Evolutionary conservation across 2,329 filamentous ascomycete genomes (phyloP).

Genomic region (Capronia epimyces): DNA sequence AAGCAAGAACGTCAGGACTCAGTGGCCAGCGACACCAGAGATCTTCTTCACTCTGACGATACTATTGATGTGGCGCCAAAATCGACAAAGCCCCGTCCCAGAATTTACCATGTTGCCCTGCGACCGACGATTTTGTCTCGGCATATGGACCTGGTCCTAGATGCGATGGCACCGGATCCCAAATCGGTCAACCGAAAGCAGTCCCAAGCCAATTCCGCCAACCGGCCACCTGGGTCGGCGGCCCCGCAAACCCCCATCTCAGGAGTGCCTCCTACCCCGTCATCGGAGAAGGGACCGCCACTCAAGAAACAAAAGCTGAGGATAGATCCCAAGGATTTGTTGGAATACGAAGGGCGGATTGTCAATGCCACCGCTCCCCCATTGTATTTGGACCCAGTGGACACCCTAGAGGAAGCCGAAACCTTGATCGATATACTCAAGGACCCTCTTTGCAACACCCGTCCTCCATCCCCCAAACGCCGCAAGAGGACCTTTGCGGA

Average conservation of each 20-base stretch:
- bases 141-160: slow-evolving; percentile 68
- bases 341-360: slow-evolving; percentile 70
- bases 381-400: slow-evolving; percentile 71
- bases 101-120: slow-evolving; percentile 71
- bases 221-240: slow-evolving; percentile 40
- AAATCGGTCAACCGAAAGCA: slow-evolving; percentile 47
- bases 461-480: slow-evolving; percentile 76
- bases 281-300: slow-evolving; percentile 49
- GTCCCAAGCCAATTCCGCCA: slow-evolving; percentile 37
- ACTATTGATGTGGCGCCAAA: slow-evolving; percentile 20
- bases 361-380: slow-evolving; percentile 67
- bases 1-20: slow-evolving; percentile 25
- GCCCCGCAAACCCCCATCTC: slow-evolving; percentile 62
- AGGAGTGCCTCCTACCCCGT: slow-evolving; percentile 57
- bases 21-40: slow-evolving; percentile 11
- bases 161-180: slow-evolving; percentile 64
- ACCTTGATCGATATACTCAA: slow-evolving; percentile 64
- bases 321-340: slow-evolving; percentile 66
- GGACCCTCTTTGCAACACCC: slow-evolving; percentile 70
- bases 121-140: slow-evolving; percentile 74
- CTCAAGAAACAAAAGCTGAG: slow-evolving; percentile 71
- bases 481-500: slow-evolving; percentile 92
- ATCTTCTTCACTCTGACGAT: slow-evolving; percentile 15
- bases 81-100: slow-evolving; percentile 43
- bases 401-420: slow-evolving; percentile 62